These are phyloP conservation scores for Rhynchosporium agropyri DNA, from an alignment of 2,329 filamentous ascomycete genomes.

Conservation along the genomic window DNA sequence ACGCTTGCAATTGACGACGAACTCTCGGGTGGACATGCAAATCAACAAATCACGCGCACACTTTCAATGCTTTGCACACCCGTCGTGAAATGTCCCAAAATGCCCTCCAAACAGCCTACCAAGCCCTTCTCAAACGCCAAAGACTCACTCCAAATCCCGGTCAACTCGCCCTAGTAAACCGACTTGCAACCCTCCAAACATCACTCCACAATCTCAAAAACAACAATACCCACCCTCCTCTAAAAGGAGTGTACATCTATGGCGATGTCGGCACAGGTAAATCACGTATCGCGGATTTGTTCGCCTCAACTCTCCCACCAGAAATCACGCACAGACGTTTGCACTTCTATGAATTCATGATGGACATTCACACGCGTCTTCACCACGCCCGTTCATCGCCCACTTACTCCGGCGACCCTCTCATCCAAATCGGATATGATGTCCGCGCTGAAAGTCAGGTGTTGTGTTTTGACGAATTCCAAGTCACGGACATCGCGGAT, in stretches of 20 bases:
- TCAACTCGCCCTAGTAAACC: constrained; percentile 20
- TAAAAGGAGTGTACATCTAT: constrained; percentile 22
- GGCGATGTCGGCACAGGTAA: constrained; percentile 22
- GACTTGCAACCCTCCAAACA: constrained; percentile 18
- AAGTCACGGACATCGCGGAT: constrained; percentile 27
- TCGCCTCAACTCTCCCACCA: constrained; percentile 20
- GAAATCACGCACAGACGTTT: constrained; percentile 18
- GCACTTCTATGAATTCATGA: constrained; percentile 27
- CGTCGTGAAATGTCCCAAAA: constrained; percentile 14
- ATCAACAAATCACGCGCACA: background rate
- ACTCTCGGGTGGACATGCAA: background rate
- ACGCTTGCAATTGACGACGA: constrained; percentile 11
- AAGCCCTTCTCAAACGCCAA: constrained; percentile 14
- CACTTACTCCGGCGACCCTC: constrained; percentile 15
- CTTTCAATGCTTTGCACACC: background rate
- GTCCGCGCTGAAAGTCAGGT: constrained; percentile 19
- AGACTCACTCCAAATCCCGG: constrained; percentile 19
- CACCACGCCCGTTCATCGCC: constrained; percentile 16
- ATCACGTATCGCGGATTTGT: constrained; percentile 23
- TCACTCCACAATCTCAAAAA: constrained; percentile 7
- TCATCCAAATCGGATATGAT: constrained; percentile 18
- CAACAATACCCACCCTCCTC: background rate
- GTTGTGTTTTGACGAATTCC: constrained; percentile 26
- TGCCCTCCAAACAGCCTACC: constrained; percentile 20
- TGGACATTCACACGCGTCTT: constrained; percentile 26